Evolutionary conservation across 208 protist genomes (phyloP), one percentile per base, ranked within the genome.

Genomic region (Leishmania turanica): DNA sequence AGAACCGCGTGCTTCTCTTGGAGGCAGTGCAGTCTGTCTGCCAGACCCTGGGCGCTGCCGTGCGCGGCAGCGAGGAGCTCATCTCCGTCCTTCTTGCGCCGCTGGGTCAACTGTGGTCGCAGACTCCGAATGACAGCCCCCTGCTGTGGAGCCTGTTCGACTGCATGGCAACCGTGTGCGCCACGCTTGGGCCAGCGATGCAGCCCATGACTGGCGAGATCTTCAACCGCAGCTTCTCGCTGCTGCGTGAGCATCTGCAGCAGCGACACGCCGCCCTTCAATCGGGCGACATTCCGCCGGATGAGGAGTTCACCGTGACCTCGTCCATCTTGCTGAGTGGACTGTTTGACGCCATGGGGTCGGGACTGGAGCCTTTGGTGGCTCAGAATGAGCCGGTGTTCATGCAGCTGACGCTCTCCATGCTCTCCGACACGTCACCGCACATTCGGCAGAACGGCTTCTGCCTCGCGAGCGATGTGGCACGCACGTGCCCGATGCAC

Each of bases 1-100:
- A 96, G 82, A 97, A 97, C 79, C 90, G 92, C n/a, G 88, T 96
- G 24, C 77, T 95, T 37, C 91, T 97, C 11, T 90, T 97, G 19
- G 93, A 97, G 78, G 89, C 87, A 58, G 74, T 96, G 58, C 88
- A 91, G 73, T 88, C 85, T 3, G 68, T 97, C 6, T 95, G 90
- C 81, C 85, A 92, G 47, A 72, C 42, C 71, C 53, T 96, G 42
- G 88, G 83, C 49, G 79, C 88, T n/a, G 83, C 78, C 15, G 64
- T 97, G 64, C 90, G 91, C 47, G 49, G 69, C 37, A 84, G 88
- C 77, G 84, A 84, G 19, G 80, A 81, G 24, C 74, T 84, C 37
- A 66, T 94, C 40, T 78, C 90, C 11, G 64, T 60, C 19, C 82
- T 97, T 13, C 84, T 97, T 78, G 76, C 24, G 54, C 86, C 91